Base-by-base conservation (phyloP, 805 yeast species). In the Blastobotrys terrestris region DNA sequence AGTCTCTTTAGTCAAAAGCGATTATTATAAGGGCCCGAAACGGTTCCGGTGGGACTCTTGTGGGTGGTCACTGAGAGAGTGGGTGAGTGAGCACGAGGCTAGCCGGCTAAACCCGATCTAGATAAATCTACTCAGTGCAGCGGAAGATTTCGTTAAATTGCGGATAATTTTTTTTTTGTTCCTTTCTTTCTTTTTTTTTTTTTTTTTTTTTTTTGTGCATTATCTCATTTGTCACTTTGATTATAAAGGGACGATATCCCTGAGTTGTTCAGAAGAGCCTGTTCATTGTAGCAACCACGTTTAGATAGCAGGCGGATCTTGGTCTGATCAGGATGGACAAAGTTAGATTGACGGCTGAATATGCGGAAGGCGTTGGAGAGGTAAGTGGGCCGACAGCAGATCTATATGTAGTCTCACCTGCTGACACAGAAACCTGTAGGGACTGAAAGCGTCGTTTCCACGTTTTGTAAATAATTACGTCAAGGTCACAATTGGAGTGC, bases 401-500 rank as follows among this genome's bases (percentile, higher is more conserved):
- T 26, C 11, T 26, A 26, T 11, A 26, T 26, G 35, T n/a, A n/a
- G n/a, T n/a, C n/a, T n/a, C n/a, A n/a, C n/a, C n/a, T n/a, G 11
- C 35, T 26, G 11, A 26, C 35, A 6, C 35, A 11, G 35, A 26
- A 26, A 26, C 5, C 35, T 26, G 35, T 26, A 50, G 52, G 57
- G 59, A 6, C 41, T 54, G 2, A 18, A 43, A 16, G 35, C 14
- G 14, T 35, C 53, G 4, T 14, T 39, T 14, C 45, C 49, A 20
- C 52, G 50, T 16, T 21, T 57, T 1, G 6, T 42, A 19, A 14
- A 42, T 7, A 43, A 35, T 6, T 57, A 56, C 31, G 40, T 57
- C 20, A 19, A 46, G 42, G 72, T 80, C 1, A 79, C 84, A 0
- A 48, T 73, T 4, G 85, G 85, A 0, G 67, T 77, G 18, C 52